Evolutionary conservation across 192 early-diverging fungal genomes (phyloP).

Genomic region (Piromyces finnis): DNA sequence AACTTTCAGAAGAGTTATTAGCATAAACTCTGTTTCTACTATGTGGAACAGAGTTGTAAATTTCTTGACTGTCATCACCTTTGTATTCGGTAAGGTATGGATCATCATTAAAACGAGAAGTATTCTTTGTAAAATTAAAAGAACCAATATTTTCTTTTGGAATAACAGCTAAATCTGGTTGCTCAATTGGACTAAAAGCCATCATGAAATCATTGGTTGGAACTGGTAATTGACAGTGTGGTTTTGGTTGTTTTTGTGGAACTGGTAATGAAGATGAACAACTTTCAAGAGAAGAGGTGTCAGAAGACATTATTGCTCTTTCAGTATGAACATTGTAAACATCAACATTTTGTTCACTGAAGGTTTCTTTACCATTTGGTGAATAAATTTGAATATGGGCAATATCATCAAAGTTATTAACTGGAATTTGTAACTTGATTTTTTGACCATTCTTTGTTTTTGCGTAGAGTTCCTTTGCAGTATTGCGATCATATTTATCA

Average conservation of each 20-base stretch:
- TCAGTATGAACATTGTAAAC: not conserved
- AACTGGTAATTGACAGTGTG: not conserved
- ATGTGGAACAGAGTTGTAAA: not conserved
- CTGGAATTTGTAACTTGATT: not conserved
- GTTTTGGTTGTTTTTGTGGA: not conserved
- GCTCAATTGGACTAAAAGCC: not conserved
- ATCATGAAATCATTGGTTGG: not conserved
- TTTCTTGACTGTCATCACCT: not conserved
- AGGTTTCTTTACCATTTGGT: not conserved
- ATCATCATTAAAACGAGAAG: not conserved
- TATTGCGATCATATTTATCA: not conserved
- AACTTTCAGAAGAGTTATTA: not conserved
- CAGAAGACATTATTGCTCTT: not conserved
- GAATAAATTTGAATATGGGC: not conserved
- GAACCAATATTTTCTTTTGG: not conserved
- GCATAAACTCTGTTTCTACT: not conserved
- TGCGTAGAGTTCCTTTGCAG: not conserved
- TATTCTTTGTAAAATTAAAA: not conserved
- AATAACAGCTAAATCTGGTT: not conserved
- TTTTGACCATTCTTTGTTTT: not conserved
- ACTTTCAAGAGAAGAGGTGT: no score
- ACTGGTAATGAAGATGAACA: not conserved
- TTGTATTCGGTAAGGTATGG: not conserved
- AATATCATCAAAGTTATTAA: not conserved
- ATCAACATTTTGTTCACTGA: not conserved